phyloP scores from a whole-genome alignment of 169 alveolate genomes.

The Theileria orientalis region DNA sequence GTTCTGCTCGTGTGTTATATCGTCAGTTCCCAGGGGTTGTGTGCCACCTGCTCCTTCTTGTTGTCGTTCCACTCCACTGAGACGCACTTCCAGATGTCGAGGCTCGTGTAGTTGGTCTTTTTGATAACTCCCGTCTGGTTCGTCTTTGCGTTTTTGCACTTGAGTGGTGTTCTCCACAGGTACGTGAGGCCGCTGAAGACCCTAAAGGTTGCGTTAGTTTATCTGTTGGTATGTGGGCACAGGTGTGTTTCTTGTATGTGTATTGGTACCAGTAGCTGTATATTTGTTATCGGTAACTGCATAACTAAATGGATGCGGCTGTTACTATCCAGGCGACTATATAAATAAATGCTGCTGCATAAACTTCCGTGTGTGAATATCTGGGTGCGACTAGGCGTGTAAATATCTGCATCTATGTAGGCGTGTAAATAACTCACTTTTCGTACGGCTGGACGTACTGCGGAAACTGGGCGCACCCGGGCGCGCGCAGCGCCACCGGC shows the following conservation, averaged over 20 bases:
- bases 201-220: too few relatives aligned
- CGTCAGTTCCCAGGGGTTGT: constrained; percentile 15
- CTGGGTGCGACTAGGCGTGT: neutral
- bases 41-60: neutral
- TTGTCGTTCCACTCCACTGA: constrained; percentile 25
- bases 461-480: neutral
- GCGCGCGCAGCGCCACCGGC: neutral
- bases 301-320: too few relatives aligned
- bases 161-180: neutral
- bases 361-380: too few relatives aligned
- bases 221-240: too few relatives aligned
- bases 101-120: neutral
- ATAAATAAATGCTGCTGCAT: too few relatives aligned
- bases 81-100: constrained; percentile 15
- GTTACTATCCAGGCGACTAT: too few relatives aligned
- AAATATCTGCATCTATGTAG: neutral
- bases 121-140: constrained; percentile 2
- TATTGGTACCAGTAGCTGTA: neutral
- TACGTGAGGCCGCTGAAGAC: neutral
- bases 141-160: neutral
- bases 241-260: too few relatives aligned
- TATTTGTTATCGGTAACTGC: neutral
- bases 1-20: too few relatives aligned
- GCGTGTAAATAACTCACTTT: neutral
- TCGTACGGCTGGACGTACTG: neutral